Conservation (phyloP, 495 filamentous ascomycete species). For the Tuber indicum region DNA sequence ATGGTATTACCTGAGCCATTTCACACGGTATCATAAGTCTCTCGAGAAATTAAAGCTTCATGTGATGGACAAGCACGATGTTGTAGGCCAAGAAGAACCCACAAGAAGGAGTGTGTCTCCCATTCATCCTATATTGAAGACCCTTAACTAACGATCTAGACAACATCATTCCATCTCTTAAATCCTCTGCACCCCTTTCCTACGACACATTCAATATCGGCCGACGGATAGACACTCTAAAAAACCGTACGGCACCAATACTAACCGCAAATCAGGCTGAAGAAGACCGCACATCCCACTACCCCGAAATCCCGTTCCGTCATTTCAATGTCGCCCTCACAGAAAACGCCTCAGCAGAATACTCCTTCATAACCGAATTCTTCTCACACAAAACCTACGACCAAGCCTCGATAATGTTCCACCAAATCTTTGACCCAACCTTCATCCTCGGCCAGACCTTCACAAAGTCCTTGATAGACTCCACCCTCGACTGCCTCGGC, state of each 20-base stretch:
- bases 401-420: constrained; percentile 59
- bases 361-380: constrained; percentile 84
- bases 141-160: constrained; percentile 30
- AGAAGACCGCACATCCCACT: constrained; percentile 75
- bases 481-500: constrained; percentile 75
- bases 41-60: constrained; percentile 80
- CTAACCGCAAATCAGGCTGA: constrained; percentile 71
- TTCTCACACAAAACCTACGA: constrained; percentile 61
- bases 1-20: constrained; percentile 93
- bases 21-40: constrained; percentile 75
- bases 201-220: constrained; percentile 87
- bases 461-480: constrained; percentile 67
- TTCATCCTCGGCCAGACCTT: constrained; percentile 70
- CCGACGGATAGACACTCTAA: constrained; percentile 70
- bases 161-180: constrained; percentile 37
- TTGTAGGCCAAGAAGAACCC: constrained; percentile 70
- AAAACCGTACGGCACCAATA: constrained; percentile 58
- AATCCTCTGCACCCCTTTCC: constrained; percentile 50
- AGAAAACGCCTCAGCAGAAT: constrained; percentile 92
- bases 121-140: constrained; percentile 37
- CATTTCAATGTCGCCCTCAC: constrained; percentile 90
- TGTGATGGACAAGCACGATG: constrained; percentile 72
- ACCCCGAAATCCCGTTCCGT: constrained; percentile 81
- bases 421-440: constrained; percentile 74
- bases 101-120: constrained; percentile 52